Evolutionary conservation across 805 yeast genomes (phyloP).

Genomic region (Ogataea haglerorum): DNA sequence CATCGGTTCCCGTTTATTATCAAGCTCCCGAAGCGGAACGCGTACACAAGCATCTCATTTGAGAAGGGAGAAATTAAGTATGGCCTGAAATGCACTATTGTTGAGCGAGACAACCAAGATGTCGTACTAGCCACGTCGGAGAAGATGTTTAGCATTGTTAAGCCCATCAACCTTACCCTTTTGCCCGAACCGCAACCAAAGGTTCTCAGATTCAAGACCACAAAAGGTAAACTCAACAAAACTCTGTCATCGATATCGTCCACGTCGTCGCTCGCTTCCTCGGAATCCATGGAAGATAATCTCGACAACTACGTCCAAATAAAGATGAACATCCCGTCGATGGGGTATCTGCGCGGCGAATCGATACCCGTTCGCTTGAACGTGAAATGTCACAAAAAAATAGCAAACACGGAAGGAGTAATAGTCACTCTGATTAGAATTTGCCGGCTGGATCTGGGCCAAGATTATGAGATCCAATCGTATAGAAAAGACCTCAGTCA

Average conservation of each 20-base stretch:
- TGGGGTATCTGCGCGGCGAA: constrained; percentile 81
- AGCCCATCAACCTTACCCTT: constrained; percentile 69
- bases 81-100: constrained; percentile 39
- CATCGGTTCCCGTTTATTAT: constrained; percentile 86
- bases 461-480: constrained; percentile 61
- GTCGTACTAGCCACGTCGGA: constrained; percentile 46
- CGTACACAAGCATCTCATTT: constrained; percentile 73
- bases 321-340: constrained; percentile 46
- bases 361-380: constrained; percentile 65
- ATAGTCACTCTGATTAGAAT: constrained; percentile 78
- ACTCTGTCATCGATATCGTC: constrained; percentile 42
- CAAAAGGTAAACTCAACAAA: constrained; percentile 34
- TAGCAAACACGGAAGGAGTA: constrained; percentile 68
- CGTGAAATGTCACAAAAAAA: constrained; percentile 65
- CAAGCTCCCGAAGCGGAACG: constrained; percentile 68
- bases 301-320: constrained; percentile 25
- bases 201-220: constrained; percentile 55
- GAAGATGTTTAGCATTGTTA: constrained; percentile 54
- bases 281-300: constrained; percentile 22
- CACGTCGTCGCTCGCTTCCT: constrained; percentile 40
- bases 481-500: constrained; percentile 84
- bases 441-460: constrained; percentile 61
- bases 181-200: constrained; percentile 68
- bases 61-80: constrained; percentile 84
- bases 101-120: constrained; percentile 22